Percentiles rank a stretch among this genome's conserved stretches.
Evolutionary conservation across 2,329 filamentous ascomycete species (phyloP).

Genomic region (Erysiphe pulchra): DNA sequence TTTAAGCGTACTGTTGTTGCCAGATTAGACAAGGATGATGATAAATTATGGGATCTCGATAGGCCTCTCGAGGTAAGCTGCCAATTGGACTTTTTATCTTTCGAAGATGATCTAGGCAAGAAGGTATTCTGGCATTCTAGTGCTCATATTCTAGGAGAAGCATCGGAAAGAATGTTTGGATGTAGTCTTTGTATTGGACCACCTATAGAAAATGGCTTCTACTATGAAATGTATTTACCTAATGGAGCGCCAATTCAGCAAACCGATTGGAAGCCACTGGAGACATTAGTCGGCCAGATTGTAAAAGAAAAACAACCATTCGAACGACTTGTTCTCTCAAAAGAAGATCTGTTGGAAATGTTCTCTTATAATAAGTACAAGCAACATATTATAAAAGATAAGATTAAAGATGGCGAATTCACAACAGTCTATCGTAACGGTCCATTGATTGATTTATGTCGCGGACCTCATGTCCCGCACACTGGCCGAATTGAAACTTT

Average conservation of each 20-base stretch:
- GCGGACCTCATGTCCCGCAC: slow-evolving; percentile 81
- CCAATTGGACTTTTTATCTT: slow-evolving; percentile 62
- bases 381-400: slow-evolving; percentile 86
- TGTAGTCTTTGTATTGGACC: slow-evolving; percentile 87
- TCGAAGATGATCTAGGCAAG: slow-evolving; percentile 48
- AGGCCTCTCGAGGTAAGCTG: slow-evolving; percentile 73
- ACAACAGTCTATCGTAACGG: slow-evolving; percentile 87
- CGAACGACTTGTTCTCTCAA: slow-evolving; percentile 67
- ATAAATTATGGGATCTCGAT: slow-evolving; percentile 75
- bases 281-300: slow-evolving; percentile 54
- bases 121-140: slow-evolving; percentile 97
- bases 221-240: slow-evolving; percentile 83
- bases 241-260: slow-evolving; percentile 44
- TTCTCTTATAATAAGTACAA: slow-evolving; percentile 98
- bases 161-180: slow-evolving; percentile 69
- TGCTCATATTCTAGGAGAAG: slow-evolving; percentile 88
- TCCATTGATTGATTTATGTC: slow-evolving; percentile 81
- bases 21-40: slow-evolving; percentile 44
- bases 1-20: slow-evolving; percentile 74
- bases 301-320: slow-evolving; percentile 96
- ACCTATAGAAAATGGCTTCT: slow-evolving; percentile 76
- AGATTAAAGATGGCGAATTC: slow-evolving; percentile 66
- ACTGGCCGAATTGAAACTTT: slow-evolving; percentile 89
- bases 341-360: slow-evolving; percentile 83
- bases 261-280: slow-evolving; percentile 62